These are phyloP conservation scores for Cryptosporidium muris DNA, from an alignment of 169 alveolate species.

Conservation along the genomic window DNA sequence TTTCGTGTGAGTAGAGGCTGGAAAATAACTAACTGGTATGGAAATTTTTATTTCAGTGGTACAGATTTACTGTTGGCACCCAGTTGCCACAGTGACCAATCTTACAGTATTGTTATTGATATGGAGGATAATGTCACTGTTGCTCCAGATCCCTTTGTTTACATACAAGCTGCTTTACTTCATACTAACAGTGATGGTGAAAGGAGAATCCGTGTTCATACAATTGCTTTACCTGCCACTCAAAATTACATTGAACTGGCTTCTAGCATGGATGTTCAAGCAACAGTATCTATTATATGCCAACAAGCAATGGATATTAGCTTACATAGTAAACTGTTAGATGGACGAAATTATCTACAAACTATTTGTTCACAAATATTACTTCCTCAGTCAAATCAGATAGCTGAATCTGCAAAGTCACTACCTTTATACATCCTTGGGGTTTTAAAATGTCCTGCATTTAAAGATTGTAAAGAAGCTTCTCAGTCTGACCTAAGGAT, in stretches of 20 bases:
- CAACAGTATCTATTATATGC: conserved; percentile 76
- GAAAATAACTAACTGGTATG: conserved; percentile 90
- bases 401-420: conserved; percentile 66
- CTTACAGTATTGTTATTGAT: conserved; percentile 86
- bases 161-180: conserved; percentile 95
- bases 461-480: conserved; percentile 82
- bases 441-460: conserved; percentile 81
- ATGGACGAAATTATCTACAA: conserved; percentile 83
- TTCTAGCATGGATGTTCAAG: conserved; percentile 81
- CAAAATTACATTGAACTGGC: conserved; percentile 83
- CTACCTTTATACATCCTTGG: conserved; percentile 81
- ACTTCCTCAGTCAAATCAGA: conserved; percentile 64
- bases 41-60: conserved; percentile 91
- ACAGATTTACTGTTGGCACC: conserved; percentile 90
- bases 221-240: conserved; percentile 91
- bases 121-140: conserved; percentile 81
- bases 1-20: conserved; percentile 94
- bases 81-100: conserved; percentile 88
- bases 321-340: conserved; percentile 81
- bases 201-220: conserved; percentile 96
- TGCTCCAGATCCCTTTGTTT: conserved; percentile 83
- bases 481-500: conserved; percentile 80
- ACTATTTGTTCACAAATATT: conserved; percentile 78
- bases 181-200: conserved; percentile 97
- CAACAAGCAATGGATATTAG: conserved; percentile 78